These are phyloP conservation scores for Jatropha podagrica DNA, from an alignment of 441 rosid species.

Conservation along the genomic window DNA sequence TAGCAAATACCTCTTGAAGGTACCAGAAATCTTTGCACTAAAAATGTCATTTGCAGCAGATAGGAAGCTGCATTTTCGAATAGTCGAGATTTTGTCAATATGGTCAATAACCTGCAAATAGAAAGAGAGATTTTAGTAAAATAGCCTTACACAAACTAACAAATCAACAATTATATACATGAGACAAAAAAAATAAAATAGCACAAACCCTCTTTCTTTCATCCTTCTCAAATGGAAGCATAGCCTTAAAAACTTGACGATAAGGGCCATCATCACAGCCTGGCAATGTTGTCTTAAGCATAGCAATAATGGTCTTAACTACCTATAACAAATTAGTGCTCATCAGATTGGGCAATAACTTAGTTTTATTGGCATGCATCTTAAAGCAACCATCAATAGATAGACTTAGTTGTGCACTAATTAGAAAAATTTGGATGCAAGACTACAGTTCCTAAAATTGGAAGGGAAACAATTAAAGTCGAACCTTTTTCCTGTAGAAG, in stretches of 20 bases:
- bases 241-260: constrained; percentile 85
- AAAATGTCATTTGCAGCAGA: constrained; percentile 81
- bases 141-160: not conserved
- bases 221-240: constrained; percentile 84
- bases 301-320: constrained; percentile 70
- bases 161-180: constrained; percentile 7
- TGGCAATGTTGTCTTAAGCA: constrained; percentile 78
- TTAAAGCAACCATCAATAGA: not conserved
- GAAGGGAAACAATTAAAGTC: not conserved
- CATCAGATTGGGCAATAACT: constrained; percentile 12
- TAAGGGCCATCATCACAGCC: constrained; percentile 80
- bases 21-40: constrained; percentile 91
- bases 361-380: not conserved
- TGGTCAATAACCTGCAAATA: constrained; percentile 69
- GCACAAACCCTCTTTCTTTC: constrained; percentile 73
- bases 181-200: constrained; percentile 3
- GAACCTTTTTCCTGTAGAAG: constrained; percentile 92
- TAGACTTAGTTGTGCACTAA: not conserved
- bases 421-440: not conserved
- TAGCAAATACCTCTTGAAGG: constrained; percentile 80
- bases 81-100: constrained; percentile 68
- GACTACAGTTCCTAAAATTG: not conserved
- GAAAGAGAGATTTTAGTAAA: constrained; percentile 15
- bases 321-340: constrained; percentile 43
- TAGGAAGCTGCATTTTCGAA: constrained; percentile 78